These are phyloP conservation scores for Xylaria nigripes DNA, from an alignment of 495 filamentous ascomycete genomes.

Conservation along the genomic window DNA sequence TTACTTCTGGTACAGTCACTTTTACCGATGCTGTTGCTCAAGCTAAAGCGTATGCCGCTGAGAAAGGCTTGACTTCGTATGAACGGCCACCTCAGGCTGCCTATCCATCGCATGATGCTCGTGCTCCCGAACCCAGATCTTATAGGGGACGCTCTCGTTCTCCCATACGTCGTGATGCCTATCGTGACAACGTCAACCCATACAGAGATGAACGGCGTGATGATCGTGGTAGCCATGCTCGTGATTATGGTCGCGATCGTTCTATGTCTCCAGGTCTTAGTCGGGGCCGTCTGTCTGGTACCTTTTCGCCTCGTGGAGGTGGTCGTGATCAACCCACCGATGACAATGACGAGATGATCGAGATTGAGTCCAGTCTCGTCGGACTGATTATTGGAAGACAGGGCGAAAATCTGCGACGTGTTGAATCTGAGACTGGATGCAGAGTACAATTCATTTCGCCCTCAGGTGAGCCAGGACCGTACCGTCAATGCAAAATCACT, in stretches of 20 bases:
- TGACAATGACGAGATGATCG: slow-evolving; percentile 62
- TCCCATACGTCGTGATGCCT: slow-evolving; percentile 51
- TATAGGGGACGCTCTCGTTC: slow-evolving; percentile 63
- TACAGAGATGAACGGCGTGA: slow-evolving; percentile 70
- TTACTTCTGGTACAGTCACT: slow-evolving; percentile 63
- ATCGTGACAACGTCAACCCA: slow-evolving; percentile 63
- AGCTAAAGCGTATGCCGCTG: slow-evolving; percentile 61
- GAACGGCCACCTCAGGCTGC: slow-evolving; percentile 34
- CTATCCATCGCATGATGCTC: slow-evolving; percentile 34
- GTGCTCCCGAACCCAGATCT: slow-evolving; percentile 34
- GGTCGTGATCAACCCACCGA: slow-evolving; percentile 47
- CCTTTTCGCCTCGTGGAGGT: slow-evolving; percentile 41
- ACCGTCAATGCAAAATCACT: slow-evolving; percentile 68
- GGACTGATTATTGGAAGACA: slow-evolving; percentile 78
- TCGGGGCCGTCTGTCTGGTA: slow-evolving; percentile 35
- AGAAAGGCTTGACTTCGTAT: slow-evolving; percentile 55
- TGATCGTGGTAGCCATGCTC: slow-evolving; percentile 44
- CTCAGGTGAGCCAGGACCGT: slow-evolving; percentile 53
- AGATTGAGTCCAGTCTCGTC: slow-evolving; percentile 68
- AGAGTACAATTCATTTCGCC: slow-evolving; percentile 77
- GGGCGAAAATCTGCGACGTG: slow-evolving; percentile 71
- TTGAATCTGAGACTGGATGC: slow-evolving; percentile 66
- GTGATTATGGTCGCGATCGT: slow-evolving; percentile 53
- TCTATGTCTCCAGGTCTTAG: slow-evolving; percentile 50
- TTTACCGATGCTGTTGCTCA: slow-evolving; percentile 66